A percentile compares a stretch with the other conserved stretches of the same genome.
These are phyloP conservation scores for Blastomyces silverae DNA, from an alignment of 2,329 filamentous ascomycete genomes.

Conservation along the genomic window DNA sequence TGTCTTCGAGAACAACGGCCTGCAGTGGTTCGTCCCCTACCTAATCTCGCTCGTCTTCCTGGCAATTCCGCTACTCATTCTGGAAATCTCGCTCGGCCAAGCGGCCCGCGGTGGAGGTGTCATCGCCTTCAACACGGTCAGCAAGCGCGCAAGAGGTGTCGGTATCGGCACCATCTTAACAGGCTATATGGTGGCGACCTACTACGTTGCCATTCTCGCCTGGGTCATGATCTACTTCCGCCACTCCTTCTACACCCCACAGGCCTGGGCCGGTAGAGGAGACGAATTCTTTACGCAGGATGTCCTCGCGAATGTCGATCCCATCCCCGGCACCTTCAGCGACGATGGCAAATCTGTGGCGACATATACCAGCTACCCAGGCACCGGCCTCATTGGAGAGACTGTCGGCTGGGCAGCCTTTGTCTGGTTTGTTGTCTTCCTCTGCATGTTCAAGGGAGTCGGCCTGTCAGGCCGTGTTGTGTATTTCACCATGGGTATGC, in stretches of 20 bases:
- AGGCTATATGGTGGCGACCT: conserved; percentile 47
- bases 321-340: background rate
- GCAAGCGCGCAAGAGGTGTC: conserved; percentile 46
- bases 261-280: conserved; percentile 46
- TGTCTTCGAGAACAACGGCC: conserved; percentile 51
- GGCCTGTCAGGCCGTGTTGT: conserved; percentile 53
- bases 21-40: conserved; percentile 54
- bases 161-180: conserved; percentile 48
- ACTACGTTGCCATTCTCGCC: conserved; percentile 49
- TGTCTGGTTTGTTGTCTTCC: conserved; percentile 54
- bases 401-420: conserved; percentile 54
- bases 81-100: conserved; percentile 46
- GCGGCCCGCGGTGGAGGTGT: conserved; percentile 49
- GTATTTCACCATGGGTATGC: conserved; percentile 56
- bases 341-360: conserved; percentile 20
- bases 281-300: conserved; percentile 47
- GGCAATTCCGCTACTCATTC: conserved; percentile 47
- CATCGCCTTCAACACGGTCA: conserved; percentile 47
- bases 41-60: conserved; percentile 48
- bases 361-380: conserved; percentile 46
- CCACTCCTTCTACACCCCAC: conserved; percentile 46
- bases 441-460: conserved; percentile 55
- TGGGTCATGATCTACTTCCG: conserved; percentile 54
- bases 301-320: conserved; percentile 33
- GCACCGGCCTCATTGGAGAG: conserved; percentile 45